Evolutionary conservation across 495 filamentous ascomycete genomes (phyloP), one percentile per base, ranked within the genome.

Genomic region (Penicillium steckii): DNA sequence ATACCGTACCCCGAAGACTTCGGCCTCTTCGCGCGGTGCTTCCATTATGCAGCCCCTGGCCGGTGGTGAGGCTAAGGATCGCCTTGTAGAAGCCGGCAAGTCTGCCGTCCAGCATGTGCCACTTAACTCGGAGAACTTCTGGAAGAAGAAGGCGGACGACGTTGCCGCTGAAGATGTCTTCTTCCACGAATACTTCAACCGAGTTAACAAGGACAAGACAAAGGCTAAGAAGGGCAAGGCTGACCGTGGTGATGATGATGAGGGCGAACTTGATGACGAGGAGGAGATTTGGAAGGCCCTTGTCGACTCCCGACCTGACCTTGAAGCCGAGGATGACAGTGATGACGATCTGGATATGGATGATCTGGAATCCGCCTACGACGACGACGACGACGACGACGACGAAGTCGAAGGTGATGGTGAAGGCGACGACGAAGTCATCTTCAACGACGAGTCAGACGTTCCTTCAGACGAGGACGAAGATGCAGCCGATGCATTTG

Each of bases 21-120:
- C 77, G 3, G 69, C 71, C 15, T 73, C 74, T 50, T 69, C 75
- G 2, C 85, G 86, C 46, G 95, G 94, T 21, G 71, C 80, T 26
- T 96, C 90, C 3, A 94, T 97, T 65, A 98, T 98, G 94, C 94
- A 98, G 67, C 94, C 94, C 10, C 80, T 95, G 32, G 83, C 85
- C 24, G 88, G 81, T 30, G 77, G 83, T 24, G 81, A 84, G 47
- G 72, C 81, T 32, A 65, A 79, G 56, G 75, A 85, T 55, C 77
- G 89, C 17, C 80, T 95, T 30, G 75, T 93, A 8, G 81, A 81
- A 3, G 80, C 72, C 48, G 80, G 73, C 47, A 77, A 78, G 50
- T 61, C 65, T 2, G 66, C 69, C 22, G 71, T 67, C 49, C 60
- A 71, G 17, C 37, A 40, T 9, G 41, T 71, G 25, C 82, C 79